Percentiles rank a stretch among this genome's conserved stretches.
These are phyloP conservation scores for Didymellaceae sp. DNA, from an alignment of 2,329 filamentous ascomycete species.

Conservation along the genomic window DNA sequence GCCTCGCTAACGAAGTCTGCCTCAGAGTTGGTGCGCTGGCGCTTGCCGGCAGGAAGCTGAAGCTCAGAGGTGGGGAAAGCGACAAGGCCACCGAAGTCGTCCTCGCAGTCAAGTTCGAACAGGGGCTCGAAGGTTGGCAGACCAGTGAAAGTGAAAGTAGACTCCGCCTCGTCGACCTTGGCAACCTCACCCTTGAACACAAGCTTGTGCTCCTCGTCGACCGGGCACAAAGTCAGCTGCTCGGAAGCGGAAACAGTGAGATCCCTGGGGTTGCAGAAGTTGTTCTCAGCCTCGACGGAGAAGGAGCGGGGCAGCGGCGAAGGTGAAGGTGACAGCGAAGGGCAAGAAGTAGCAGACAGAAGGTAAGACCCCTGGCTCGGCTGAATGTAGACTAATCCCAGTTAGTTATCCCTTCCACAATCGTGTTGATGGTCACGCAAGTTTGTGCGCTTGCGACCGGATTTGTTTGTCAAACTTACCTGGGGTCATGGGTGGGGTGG, in stretches of 20 bases:
- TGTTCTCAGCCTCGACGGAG: conserved; percentile 73
- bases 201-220: conserved; percentile 66
- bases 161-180: conserved; percentile 44
- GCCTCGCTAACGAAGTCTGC: conserved; percentile 80
- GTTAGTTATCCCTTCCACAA: conserved; percentile 32
- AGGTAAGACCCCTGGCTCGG: conserved; percentile 71
- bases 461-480: conserved; percentile 63
- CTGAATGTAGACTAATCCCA: conserved; percentile 67
- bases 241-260: conserved; percentile 73
- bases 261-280: conserved; percentile 91
- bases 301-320: conserved; percentile 76
- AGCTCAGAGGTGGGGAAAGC: conserved; percentile 67
- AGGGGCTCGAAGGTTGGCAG: conserved; percentile 82
- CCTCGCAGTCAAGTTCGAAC: conserved; percentile 88
- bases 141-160: conserved; percentile 56
- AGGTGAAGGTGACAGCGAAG: conserved; percentile 86
- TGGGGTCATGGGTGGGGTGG: conserved; percentile 88
- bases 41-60: conserved; percentile 68
- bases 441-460: conserved; percentile 3
- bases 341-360: conserved; percentile 74
- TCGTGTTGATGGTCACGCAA: conserved; percentile 1
- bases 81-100: conserved; percentile 81
- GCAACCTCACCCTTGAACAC: conserved; percentile 56
- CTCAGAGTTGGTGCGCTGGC: conserved; percentile 70
- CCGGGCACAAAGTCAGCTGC: conserved; percentile 66